Base-by-base conservation (phyloP, 108 stramenopile species). In the Epipyxis sp. region DNA sequence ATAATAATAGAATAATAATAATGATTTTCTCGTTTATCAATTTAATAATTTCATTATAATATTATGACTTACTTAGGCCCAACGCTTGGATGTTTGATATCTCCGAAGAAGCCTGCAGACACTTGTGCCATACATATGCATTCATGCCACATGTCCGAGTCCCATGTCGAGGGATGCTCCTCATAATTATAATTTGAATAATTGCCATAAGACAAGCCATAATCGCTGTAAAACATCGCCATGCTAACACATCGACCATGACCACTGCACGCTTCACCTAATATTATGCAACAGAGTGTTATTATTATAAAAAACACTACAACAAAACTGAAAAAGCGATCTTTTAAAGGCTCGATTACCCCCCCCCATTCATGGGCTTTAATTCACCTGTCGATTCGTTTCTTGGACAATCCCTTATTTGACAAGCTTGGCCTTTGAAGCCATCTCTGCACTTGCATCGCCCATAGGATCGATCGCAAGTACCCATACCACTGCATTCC, bases 401-500 rank as follows among this genome's bases (percentile, higher is more conserved):
- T 16, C 44, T 16, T 34, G 71, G 32, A 42, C 71, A 74, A 42
- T 74, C 71, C 6, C 3, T 35, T 13, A 54, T 32, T 27, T 74
- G n/a, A 42, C 71, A 74, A 42, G 71, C 71, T 6, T 13, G 42
- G 6, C 71, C 71, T 13, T 37, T 20, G 50, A 54, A 74, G 3
- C 71, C 71, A 13, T 37, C 25, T 39, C 25, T 13, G 34, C 71
- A 74, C 6, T 3, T 10, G 32, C 71, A 74, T 13, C 40, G 71
- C 41, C 71, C 71, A 3, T 37, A 13, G 20, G 6, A 6, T 13
- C 71, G 44, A 37, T 74, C 34, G 25, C 71, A 74, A 34, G 10
- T 32, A 37, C 71, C 71, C 3, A 6, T 39, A 32, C 34, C 25
- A 42, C 32, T 34, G 71, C 71, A 74, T 74, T 74, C 71, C 41